phyloP scores from a whole-genome alignment of 768 basidiomycete genomes.

The Tylopilus rubrobrunneus region DNA sequence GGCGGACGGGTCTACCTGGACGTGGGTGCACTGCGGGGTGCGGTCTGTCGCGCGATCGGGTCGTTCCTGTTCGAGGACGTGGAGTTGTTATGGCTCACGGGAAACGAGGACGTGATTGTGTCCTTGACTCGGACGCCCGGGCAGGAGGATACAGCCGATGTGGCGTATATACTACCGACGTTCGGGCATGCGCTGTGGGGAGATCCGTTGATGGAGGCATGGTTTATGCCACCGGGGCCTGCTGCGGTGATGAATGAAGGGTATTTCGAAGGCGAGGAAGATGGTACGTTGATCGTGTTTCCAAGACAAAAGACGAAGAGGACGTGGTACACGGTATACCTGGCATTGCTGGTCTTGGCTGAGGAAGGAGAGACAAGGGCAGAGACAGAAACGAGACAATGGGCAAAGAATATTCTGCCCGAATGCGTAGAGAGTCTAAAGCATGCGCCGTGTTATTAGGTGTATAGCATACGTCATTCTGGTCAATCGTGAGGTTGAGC shows the following conservation, averaged over 20 bases:
- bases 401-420: constrained; percentile 40
- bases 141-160: constrained; percentile 11
- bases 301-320: constrained; percentile 71
- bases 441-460: too few relatives aligned
- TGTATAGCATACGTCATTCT: background rate
- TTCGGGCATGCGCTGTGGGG: constrained; percentile 65
- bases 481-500: background rate
- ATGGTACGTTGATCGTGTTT: constrained; percentile 49
- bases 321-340: constrained; percentile 70
- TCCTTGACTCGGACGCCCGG: too few relatives aligned
- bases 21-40: constrained; percentile 42
- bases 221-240: constrained; percentile 51
- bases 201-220: constrained; percentile 68
- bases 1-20: constrained; percentile 23
- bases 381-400: constrained; percentile 28
- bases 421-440: constrained; percentile 43
- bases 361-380: constrained; percentile 28
- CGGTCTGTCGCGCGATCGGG: constrained; percentile 66
- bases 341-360: constrained; percentile 52
- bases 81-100: constrained; percentile 61
- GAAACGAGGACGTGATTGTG: constrained; percentile 56
- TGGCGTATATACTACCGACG: constrained; percentile 36
- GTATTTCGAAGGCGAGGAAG: constrained; percentile 46
- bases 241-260: constrained; percentile 55
- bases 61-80: too few relatives aligned